phyloP scores from a whole-genome alignment of 2,329 filamentous ascomycete genomes.

The Ophiostoma sp. region DNA sequence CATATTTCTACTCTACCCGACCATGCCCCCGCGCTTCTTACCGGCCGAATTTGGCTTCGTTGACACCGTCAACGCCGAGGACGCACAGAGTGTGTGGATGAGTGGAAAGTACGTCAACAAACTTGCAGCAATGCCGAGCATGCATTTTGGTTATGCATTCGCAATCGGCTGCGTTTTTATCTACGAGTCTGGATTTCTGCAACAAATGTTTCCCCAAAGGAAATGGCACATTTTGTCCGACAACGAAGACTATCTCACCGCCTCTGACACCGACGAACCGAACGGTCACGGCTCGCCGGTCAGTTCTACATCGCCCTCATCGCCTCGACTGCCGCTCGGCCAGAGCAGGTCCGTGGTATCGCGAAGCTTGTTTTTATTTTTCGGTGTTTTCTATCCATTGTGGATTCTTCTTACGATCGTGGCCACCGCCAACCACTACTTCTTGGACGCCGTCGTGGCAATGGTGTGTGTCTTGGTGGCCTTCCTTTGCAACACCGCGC shows the following conservation, averaged over 20 bases:
- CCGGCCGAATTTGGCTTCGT: conserved; percentile 51
- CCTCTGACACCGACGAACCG: not conserved
- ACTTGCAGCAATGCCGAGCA: conserved; percentile 58
- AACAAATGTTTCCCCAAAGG: conserved; percentile 31
- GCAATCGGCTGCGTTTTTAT: conserved; percentile 55
- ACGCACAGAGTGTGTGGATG: conserved; percentile 56
- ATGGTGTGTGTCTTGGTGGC: conserved; percentile 60
- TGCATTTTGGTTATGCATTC: conserved; percentile 59
- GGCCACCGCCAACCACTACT: conserved; percentile 63
- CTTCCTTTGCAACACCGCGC: conserved; percentile 52
- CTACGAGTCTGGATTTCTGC: conserved; percentile 53
- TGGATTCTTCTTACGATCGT: conserved; percentile 60
- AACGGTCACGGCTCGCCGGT: not conserved
- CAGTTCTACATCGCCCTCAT: not conserved
- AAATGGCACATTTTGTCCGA: conserved; percentile 16
- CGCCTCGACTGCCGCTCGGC: not conserved
- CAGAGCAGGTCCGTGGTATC: not conserved
- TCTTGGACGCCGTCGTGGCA: conserved; percentile 66
- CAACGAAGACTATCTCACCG: conserved; percentile 25
- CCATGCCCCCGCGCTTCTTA: conserved; percentile 63
- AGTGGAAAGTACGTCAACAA: conserved; percentile 59
- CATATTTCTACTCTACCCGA: conserved; percentile 63
- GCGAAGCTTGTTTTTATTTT: conserved; percentile 28
- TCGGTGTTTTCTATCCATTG: conserved; percentile 54
- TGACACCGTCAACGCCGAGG: conserved; percentile 53